phyloP scores from a whole-genome alignment of 768 basidiomycete species.

The Auriscalpium microsporum region DNA sequence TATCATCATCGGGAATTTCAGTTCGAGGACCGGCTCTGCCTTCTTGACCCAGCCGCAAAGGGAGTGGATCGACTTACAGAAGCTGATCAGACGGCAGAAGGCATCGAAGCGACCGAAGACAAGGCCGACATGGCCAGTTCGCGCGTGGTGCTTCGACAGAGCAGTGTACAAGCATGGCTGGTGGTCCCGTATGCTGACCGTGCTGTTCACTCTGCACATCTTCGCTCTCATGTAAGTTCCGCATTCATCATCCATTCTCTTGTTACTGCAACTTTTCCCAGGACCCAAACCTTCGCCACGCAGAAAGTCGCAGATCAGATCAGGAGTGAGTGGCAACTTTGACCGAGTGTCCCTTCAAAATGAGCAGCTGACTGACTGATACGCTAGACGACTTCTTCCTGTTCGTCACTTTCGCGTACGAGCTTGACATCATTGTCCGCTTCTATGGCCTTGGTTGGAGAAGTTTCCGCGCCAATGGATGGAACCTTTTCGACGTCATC shows the following conservation, averaged over 20 bases:
- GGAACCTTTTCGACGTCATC: conserved; percentile 87
- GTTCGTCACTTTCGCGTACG: conserved; percentile 58
- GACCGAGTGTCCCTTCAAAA: not conserved
- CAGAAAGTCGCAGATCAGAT: conserved; percentile 40
- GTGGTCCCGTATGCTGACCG: conserved; percentile 79
- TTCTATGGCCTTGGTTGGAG: conserved; percentile 75
- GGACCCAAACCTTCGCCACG: conserved; percentile 72
- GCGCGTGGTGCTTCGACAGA: conserved; percentile 86
- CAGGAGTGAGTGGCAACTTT: conserved; percentile 37
- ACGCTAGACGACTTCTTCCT: conserved; percentile 69
- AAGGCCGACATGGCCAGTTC: conserved; percentile 44
- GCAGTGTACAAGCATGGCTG: conserved; percentile 89
- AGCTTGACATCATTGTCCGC: conserved; percentile 71
- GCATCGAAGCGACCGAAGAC: conserved; percentile 74
- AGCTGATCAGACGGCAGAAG: conserved; percentile 76
- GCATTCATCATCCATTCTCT: not conserved
- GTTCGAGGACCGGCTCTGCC: conserved; percentile 76
- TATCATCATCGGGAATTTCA: conserved; percentile 94
- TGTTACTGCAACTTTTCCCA: conserved; percentile 22
- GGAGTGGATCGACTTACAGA: conserved; percentile 92
- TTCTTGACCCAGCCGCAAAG: conserved; percentile 79
- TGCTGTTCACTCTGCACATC: conserved; percentile 75
- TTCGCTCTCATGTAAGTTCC: conserved; percentile 65
- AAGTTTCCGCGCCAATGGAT: conserved; percentile 83
- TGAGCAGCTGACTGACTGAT: not conserved